These are phyloP conservation scores for Fusarium sp. DNA, from an alignment of 2,329 filamentous ascomycete genomes.

Conservation along the genomic window DNA sequence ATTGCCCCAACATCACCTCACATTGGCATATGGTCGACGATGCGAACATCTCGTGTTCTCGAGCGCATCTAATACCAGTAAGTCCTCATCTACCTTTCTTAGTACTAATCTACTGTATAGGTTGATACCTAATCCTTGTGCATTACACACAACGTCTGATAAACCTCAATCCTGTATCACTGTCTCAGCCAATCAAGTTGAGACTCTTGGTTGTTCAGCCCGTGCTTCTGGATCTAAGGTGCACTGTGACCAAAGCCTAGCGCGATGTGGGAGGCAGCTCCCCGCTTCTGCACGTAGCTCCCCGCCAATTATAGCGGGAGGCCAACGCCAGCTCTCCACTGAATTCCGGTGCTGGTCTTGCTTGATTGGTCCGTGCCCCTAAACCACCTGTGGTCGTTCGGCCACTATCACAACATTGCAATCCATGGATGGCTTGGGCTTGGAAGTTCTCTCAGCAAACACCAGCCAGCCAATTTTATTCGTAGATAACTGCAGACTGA, in stretches of 20 bases:
- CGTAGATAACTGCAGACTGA: slow-evolving; percentile 10
- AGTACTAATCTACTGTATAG: background rate
- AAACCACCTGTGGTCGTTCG: slow-evolving; percentile 28
- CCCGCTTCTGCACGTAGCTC: slow-evolving; percentile 26
- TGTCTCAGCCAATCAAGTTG: background rate
- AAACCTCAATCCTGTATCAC: background rate
- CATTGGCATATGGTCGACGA: background rate
- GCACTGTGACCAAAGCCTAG: slow-evolving; percentile 23
- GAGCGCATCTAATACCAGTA: background rate
- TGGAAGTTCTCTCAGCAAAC: slow-evolving; percentile 20
- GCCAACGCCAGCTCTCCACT: slow-evolving; percentile 35
- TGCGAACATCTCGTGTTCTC: background rate
- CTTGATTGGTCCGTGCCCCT: slow-evolving; percentile 26
- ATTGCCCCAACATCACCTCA: slow-evolving; percentile 15
- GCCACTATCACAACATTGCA: slow-evolving; percentile 38
- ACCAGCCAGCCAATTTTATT: slow-evolving; percentile 2
- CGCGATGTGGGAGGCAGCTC: slow-evolving; percentile 26
- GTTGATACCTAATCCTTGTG: background rate
- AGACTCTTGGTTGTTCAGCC: background rate
- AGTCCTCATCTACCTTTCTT: background rate
- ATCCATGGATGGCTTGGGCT: background rate
- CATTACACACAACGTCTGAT: background rate
- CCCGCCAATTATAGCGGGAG: slow-evolving; percentile 23
- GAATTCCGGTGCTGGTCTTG: slow-evolving; percentile 5
- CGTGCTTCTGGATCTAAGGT: slow-evolving; percentile 4